These are phyloP conservation scores for Niveomyces coronatus DNA, from an alignment of 2,329 filamentous ascomycete genomes.

Conservation along the genomic window DNA sequence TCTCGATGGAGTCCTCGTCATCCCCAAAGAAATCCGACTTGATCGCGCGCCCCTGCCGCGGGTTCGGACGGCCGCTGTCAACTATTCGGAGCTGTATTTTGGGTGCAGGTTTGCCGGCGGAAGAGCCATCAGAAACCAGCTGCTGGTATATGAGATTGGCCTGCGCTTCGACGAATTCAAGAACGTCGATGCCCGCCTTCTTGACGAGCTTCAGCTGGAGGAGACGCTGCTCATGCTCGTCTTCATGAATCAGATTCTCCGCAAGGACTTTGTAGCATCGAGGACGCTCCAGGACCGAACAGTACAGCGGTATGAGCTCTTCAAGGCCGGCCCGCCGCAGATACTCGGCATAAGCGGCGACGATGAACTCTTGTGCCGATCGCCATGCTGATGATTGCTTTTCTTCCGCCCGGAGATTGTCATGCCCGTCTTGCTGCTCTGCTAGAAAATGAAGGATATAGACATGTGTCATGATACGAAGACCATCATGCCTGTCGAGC, in stretches of 20 bases:
- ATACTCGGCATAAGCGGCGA: slow-evolving; percentile 73
- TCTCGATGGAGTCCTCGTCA: slow-evolving; percentile 40
- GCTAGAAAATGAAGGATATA: slow-evolving; percentile 58
- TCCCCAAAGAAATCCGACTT: slow-evolving; percentile 61
- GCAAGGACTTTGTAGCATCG: slow-evolving; percentile 63
- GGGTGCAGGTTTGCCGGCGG: slow-evolving; percentile 23
- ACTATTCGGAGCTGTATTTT: slow-evolving; percentile 42
- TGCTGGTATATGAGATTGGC: slow-evolving; percentile 41
- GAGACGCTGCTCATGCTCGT: slow-evolving; percentile 52
- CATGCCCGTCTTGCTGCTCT: slow-evolving; percentile 37
- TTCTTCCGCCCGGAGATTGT: neutral
- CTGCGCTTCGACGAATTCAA: slow-evolving; percentile 64
- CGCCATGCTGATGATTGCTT: slow-evolving; percentile 17
- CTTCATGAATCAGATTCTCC: slow-evolving; percentile 64
- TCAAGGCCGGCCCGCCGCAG: slow-evolving; percentile 62
- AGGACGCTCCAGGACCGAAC: slow-evolving; percentile 59
- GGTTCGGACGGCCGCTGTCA: slow-evolving; percentile 23
- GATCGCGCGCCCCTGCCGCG: slow-evolving; percentile 48
- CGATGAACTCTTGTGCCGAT: slow-evolving; percentile 58
- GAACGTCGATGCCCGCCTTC: slow-evolving; percentile 61
- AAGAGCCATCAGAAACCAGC: slow-evolving; percentile 22
- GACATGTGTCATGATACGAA: slow-evolving; percentile 60
- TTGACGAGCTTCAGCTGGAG: slow-evolving; percentile 65
- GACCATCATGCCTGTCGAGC: slow-evolving; percentile 48
- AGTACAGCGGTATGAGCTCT: slow-evolving; percentile 79